A percentile compares a stretch with the other conserved stretches of the same genome.
These are phyloP conservation scores for Wickerhamomyces subpelliculosus DNA, from an alignment of 805 yeast species.

Conservation along the genomic window DNA sequence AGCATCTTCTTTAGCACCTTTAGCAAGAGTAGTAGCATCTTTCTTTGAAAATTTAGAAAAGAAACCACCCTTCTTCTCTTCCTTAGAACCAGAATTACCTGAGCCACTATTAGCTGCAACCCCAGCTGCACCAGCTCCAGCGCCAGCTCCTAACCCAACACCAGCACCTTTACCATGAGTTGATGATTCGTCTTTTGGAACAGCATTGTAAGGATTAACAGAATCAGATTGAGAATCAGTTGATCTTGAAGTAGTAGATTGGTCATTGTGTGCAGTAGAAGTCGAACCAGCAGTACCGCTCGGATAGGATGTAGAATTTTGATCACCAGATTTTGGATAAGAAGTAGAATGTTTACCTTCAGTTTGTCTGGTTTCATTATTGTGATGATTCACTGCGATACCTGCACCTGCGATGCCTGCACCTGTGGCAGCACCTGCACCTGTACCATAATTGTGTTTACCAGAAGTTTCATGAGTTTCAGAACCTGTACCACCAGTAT, in stretches of 20 bases:
- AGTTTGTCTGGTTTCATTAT: too few species aligned
- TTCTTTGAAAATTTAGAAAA: slow-evolving; percentile 3
- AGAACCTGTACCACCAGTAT: not conserved
- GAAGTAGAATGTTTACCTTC: too few species aligned
- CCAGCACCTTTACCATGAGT: not conserved
- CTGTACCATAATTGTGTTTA: not conserved
- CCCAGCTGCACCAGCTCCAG: slow-evolving; percentile 1
- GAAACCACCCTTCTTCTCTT: slow-evolving; percentile 6
- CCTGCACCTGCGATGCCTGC: not conserved
- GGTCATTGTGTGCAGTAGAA: not conserved
- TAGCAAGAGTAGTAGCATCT: not conserved
- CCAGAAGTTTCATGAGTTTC: too few species aligned
- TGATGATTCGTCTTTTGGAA: not conserved
- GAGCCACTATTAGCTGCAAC: not conserved
- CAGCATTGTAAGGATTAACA: not conserved
- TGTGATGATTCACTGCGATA: too few species aligned
- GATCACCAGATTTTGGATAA: too few species aligned
- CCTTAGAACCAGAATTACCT: slow-evolving; percentile 1
- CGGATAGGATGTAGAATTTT: not conserved
- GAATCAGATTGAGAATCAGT: slow-evolving; percentile 1
- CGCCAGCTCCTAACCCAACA: slow-evolving; percentile 1
- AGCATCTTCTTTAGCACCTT: slow-evolving; percentile 4
- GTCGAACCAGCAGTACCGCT: not conserved
- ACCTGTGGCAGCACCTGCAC: not conserved
- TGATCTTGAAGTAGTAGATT: not conserved